These are phyloP conservation scores for Suillus tomentosus DNA, from an alignment of 768 basidiomycete genomes.

Conservation along the genomic window DNA sequence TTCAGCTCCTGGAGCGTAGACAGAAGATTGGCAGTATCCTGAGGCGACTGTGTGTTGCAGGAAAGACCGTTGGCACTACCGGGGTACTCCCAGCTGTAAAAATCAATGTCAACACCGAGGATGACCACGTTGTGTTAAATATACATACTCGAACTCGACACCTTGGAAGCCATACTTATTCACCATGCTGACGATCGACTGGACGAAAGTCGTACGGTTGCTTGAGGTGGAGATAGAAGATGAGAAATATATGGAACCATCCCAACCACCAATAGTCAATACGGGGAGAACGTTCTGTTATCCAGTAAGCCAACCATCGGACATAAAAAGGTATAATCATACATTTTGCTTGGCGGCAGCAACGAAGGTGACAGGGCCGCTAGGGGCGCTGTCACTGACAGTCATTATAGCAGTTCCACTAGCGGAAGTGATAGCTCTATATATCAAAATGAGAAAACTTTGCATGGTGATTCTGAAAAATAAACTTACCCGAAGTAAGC, in stretches of 20 bases:
- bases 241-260: constrained; percentile 64
- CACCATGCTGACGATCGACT: constrained; percentile 52
- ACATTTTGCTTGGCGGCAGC: constrained; percentile 30
- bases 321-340: not conserved
- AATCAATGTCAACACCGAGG: constrained; percentile 7
- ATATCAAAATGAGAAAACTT: not conserved
- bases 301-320: not conserved
- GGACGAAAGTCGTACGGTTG: constrained; percentile 61
- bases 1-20: constrained; percentile 75
- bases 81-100: constrained; percentile 84
- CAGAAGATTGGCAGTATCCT: constrained; percentile 81
- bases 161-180: constrained; percentile 55
- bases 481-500: constrained; percentile 59
- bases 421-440: constrained; percentile 18
- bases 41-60: constrained; percentile 62
- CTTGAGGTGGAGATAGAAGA: constrained; percentile 51
- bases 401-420: constrained; percentile 18
- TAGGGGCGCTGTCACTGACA: constrained; percentile 9
- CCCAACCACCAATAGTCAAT: constrained; percentile 70
- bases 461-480: too few species aligned
- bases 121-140: not conserved
- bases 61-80: constrained; percentile 56
- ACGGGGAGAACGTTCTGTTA: constrained; percentile 55
- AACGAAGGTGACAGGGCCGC: constrained; percentile 21
- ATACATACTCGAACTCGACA: constrained; percentile 67